Conservation (phyloP, 768 basidiomycete species). For the Russula brevipes region DNA sequence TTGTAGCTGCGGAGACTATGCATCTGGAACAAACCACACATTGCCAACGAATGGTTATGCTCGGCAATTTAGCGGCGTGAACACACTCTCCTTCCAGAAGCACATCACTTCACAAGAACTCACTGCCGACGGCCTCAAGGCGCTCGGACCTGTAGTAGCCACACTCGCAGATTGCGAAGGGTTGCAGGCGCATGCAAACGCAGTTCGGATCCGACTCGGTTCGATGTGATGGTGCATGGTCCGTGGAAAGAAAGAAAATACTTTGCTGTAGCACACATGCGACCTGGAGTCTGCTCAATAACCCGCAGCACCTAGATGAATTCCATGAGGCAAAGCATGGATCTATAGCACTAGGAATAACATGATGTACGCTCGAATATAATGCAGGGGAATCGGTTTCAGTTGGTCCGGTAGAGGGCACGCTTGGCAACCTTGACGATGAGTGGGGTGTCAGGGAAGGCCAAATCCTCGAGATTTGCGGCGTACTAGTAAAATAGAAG, state of each 20-base stretch:
- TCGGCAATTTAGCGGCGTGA: slow-evolving; percentile 96
- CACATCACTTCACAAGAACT: slow-evolving; percentile 97
- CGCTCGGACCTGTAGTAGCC: slow-evolving; percentile 80
- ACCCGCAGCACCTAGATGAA: neutral
- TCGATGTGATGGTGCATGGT: neutral
- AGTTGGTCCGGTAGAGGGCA: slow-evolving; percentile 84
- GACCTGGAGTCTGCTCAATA: neutral
- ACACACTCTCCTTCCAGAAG: slow-evolving; percentile 96
- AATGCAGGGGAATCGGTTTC: slow-evolving; percentile 28
- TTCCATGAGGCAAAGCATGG: slow-evolving; percentile 1
- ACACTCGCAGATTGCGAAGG: slow-evolving; percentile 94
- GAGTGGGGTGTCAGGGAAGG: slow-evolving; percentile 90
- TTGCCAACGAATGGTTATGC: slow-evolving; percentile 96
- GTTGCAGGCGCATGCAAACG: slow-evolving; percentile 91
- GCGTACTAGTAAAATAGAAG: slow-evolving; percentile 60
- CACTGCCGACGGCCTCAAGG: slow-evolving; percentile 66
- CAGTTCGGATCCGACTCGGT: slow-evolving; percentile 77
- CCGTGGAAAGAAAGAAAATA: neutral
- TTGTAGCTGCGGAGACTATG: slow-evolving; percentile 92
- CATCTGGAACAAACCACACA: slow-evolving; percentile 98
- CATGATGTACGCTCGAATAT: slow-evolving; percentile 18
- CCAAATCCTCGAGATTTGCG: slow-evolving; percentile 76
- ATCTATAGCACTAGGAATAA: slow-evolving; percentile 25
- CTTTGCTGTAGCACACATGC: neutral
- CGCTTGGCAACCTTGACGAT: slow-evolving; percentile 96